Evolutionary conservation across 305 asterid genomes (phyloP), one percentile per base, ranked within the genome.

Genomic region (Rubia peregrina): DNA sequence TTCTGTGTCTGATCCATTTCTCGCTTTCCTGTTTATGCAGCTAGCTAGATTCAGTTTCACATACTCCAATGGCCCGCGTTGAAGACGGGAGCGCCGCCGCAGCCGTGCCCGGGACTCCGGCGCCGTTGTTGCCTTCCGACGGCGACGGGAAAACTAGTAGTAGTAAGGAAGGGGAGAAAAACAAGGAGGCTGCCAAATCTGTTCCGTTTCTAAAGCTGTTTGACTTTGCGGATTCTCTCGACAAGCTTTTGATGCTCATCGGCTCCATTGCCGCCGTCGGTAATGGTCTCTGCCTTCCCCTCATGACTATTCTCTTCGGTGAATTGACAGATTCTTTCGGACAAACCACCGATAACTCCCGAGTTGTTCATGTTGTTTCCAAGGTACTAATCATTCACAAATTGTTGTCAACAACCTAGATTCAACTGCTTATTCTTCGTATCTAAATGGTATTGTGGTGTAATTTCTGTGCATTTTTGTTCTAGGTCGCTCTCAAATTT

Each of bases 281-380:
- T 8, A 87, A 92, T 53, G 98, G 98, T 11, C 65, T 90, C 8
- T 82, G 83, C 70, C 74, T 89, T 0, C 93, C 97, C 17, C 83
- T 92, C 22, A 87, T 92, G 96, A 91, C 97, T 3, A 68, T 92
- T 42, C 81, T 92, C 69, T 90, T 90, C 71, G 97, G 97, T 1
- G 83, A 89, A n/a, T 59, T 92, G 46, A 85, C 86, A 3, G 89
- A 92, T 59, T 88, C 97, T 26, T 92, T 92, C 22, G 97, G 95
- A 19, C 69, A 66, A 6, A 70, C 44, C 17, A 77, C 74, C 55
- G 71, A 76, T 53, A 53, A 22, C 57, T 70, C 75, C 0, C 65
- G 71, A 3, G 85, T 87, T 6, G 78, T 89, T 33, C 84, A 79
- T 6, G 74, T 70, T 22, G 95, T 91, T 62, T 82, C 88, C 57